Base-by-base conservation (phyloP, 495 filamentous ascomycete genomes). In the Filosporella fistucella region DNA sequence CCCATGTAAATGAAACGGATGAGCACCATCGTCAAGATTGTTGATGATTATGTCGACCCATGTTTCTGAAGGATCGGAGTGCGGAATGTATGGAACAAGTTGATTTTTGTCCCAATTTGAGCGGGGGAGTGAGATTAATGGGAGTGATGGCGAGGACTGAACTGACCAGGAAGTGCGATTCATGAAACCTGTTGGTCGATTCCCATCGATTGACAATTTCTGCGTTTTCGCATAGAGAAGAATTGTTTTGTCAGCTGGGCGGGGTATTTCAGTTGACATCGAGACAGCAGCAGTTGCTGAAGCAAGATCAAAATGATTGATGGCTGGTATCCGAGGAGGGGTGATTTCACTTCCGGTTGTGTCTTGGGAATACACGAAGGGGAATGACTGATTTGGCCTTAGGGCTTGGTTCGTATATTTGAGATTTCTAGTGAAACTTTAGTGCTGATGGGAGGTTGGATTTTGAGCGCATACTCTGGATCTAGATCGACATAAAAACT, bases 1-100 rank as follows among this genome's bases (percentile, higher is more conserved):
- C 2, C 89, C 89, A 72, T 95, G 56, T 3, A 76, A 57, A 46
- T 78, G 74, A 55, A 76, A 76, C 1, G 74, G 74, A 51, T 74
- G 72, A 2, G 60, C 77, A 25, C 83, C 85, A 0, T 68, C 60
- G 58, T 93, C 86, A 11, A 72, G 56, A 61, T 93, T 95, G 71
- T 94, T 93, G 22, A 95, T 50, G 9, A 93, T 68, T 24, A 95
- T 83, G 47, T 95, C 84, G 21, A 95, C 75, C 45, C 49, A 57
- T 17, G 4, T 7, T 13, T 39, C 18, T 10, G 16, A 2, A 10
- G 39, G 14, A 3, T 7, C 2, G 16, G 12, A 10, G 1, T 17
- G 14, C 12, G 37, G 29, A 14, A 56, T 29, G 24, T 24, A 51
- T 5, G 53, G 53, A 2, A 66, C 40, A 22, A 74, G 51, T 44